Evolutionary conservation across 176 grass and related monocot species (phyloP).

Genomic region (Metroxylon sagu): DNA sequence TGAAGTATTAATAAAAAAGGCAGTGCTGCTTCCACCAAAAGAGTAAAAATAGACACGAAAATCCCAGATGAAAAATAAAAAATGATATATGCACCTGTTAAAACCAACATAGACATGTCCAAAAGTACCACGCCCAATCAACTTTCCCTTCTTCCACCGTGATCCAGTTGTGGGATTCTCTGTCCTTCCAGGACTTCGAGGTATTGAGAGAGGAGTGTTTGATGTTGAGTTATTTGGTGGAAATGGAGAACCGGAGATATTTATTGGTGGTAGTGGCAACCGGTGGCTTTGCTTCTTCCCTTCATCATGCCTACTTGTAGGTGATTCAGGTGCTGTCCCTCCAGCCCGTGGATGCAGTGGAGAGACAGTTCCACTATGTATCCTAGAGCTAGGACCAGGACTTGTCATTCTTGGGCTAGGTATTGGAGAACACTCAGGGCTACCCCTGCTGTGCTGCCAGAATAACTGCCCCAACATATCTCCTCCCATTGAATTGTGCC

Average conservation of each 20-base stretch:
- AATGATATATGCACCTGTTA: constrained; percentile 67
- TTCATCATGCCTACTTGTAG: constrained; percentile 56
- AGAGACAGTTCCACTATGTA: constrained; percentile 90
- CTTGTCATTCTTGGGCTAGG: constrained; percentile 94
- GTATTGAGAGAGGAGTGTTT: constrained; percentile 49
- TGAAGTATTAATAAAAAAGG: no score
- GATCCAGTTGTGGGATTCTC: constrained; percentile 80
- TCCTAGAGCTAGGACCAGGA: constrained; percentile 84
- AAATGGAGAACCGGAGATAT: constrained; percentile 51
- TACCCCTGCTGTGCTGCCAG: constrained; percentile 85
- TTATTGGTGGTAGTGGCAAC: constrained; percentile 86
- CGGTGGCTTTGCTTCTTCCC: constrained; percentile 83
- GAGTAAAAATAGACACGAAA: no score
- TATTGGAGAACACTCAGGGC: constrained; percentile 90
- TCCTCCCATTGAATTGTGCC: constrained; percentile 95
- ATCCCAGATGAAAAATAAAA: constrained; percentile 5
- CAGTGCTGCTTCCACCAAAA: no score
- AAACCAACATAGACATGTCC: constrained; percentile 99
- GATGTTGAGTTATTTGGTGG: constrained; percentile 66
- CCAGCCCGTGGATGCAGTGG: constrained; percentile 86
- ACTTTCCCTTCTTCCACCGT: constrained; percentile 97
- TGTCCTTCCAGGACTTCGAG: constrained; percentile 82
- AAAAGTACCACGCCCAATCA: constrained; percentile 88
- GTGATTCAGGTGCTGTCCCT: constrained; percentile 75
- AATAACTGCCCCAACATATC: constrained; percentile 86